Conservation (phyloP, 441 rosid species). For the Erodium chrysanthum region DNA sequence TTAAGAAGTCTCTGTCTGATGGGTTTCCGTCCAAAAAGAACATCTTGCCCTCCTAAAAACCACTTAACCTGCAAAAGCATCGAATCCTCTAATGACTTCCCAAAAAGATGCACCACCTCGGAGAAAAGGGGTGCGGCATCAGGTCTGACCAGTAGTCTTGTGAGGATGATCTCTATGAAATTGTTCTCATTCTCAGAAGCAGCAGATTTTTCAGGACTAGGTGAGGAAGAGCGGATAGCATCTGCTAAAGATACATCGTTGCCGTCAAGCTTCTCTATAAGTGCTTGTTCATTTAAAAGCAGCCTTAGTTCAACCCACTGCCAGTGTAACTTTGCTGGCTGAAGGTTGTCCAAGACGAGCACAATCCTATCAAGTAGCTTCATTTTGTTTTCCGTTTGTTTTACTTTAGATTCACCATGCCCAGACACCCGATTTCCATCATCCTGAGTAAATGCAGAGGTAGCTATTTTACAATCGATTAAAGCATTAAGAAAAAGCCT, state of each 20-base stretch:
- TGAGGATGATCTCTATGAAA: conserved; percentile 75
- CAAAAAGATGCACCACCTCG: conserved; percentile 89
- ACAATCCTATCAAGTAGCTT: conserved; percentile 83
- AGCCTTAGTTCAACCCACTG: conserved; percentile 99
- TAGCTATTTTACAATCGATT: conserved; percentile 70
- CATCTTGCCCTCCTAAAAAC: conserved; percentile 83
- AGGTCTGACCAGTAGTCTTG: conserved; percentile 95
- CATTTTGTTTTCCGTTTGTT: conserved; percentile 43
- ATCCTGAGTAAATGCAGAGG: conserved; percentile 39
- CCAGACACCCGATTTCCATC: conserved; percentile 42
- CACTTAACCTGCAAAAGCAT: conserved; percentile 86
- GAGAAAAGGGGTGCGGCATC: conserved; percentile 95
- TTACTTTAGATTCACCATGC: conserved; percentile 41
- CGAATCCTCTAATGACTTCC: conserved; percentile 86
- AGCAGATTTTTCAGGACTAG: conserved; percentile 52
- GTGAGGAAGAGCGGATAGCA: conserved; percentile 66
- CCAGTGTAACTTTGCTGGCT: conserved; percentile 99
- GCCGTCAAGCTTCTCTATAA: conserved; percentile 69
- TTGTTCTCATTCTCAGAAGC: conserved; percentile 90
- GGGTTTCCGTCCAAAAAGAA: conserved; percentile 84
- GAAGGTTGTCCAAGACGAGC: conserved; percentile 64
- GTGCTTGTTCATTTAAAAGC: conserved; percentile 91
- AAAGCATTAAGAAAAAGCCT: conserved; percentile 82
- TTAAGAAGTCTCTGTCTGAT: conserved; percentile 71
- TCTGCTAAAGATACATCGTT: conserved; percentile 62